Conservation (phyloP, 139 green algal species). For the Tetradesmus obliquus region DNA sequence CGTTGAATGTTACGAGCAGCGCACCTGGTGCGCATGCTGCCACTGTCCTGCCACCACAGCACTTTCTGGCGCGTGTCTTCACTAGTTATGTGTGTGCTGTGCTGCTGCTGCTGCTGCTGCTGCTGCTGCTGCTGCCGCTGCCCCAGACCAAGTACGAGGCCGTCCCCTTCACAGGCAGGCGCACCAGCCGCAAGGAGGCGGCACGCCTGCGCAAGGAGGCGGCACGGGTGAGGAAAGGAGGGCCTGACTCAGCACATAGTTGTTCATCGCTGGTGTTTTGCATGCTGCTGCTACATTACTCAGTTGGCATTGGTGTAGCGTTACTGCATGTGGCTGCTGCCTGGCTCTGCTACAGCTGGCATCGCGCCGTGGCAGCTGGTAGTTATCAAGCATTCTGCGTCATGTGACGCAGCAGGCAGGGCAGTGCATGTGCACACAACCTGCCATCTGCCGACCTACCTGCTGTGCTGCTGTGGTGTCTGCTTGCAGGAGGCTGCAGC, state of each 20-base stretch:
- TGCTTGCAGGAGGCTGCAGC: not conserved
- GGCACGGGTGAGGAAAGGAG: not conserved
- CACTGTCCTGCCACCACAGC: no score
- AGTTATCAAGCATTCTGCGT: not conserved
- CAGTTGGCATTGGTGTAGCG: not conserved
- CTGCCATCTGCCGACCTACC: no score
- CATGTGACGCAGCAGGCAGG: not conserved
- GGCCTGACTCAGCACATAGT: no score
- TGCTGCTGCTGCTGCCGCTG: not conserved
- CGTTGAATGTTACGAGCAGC: no score
- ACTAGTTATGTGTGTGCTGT: no score
- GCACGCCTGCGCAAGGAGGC: conserved; percentile 14
- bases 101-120: no score
- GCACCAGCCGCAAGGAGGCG: not conserved
- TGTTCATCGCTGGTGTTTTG: not conserved
- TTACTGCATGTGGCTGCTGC: not conserved
- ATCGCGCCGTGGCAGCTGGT: not conserved
- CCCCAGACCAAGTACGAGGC: conserved; percentile 21
- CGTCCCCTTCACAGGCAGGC: conserved; percentile 9
- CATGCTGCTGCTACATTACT: not conserved
- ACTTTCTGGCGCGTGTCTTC: no score
- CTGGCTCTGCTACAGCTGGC: not conserved
- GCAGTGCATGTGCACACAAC: not conserved
- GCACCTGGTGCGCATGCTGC: no score
- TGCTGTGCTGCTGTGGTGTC: not conserved